These are phyloP conservation scores for Acer saccharum DNA, from an alignment of 345 rosid genomes.

Conservation along the genomic window DNA sequence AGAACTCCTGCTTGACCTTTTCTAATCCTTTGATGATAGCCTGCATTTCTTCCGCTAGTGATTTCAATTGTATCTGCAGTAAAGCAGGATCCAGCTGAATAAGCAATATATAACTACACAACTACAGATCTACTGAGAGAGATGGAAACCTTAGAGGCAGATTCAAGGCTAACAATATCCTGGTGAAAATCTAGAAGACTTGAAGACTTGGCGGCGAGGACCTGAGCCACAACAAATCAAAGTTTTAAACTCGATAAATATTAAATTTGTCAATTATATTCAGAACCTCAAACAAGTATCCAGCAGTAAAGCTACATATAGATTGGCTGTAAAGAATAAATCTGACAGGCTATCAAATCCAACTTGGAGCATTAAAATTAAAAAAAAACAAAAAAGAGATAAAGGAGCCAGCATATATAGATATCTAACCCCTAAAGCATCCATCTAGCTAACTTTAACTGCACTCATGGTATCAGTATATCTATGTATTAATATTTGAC, in stretches of 20 bases:
- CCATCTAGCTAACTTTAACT: slow-evolving; percentile 1
- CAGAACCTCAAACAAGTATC: neutral
- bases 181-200: slow-evolving; percentile 77
- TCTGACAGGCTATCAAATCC: neutral
- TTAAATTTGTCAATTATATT: neutral
- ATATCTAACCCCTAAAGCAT: neutral
- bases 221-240: slow-evolving; percentile 44
- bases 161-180: slow-evolving; percentile 85
- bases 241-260: slow-evolving; percentile 8
- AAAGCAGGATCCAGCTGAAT: slow-evolving; percentile 21
- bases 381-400: neutral
- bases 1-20: slow-evolving; percentile 86
- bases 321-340: slow-evolving; percentile 3
- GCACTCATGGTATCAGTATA: neutral
- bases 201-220: slow-evolving; percentile 75
- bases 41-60: slow-evolving; percentile 98
- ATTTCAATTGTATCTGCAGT: slow-evolving; percentile 91
- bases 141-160: slow-evolving; percentile 75
- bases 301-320: slow-evolving; percentile 7
- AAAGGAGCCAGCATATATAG: neutral
- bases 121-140: slow-evolving; percentile 17
- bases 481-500: neutral
- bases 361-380: neutral
- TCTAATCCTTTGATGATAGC: slow-evolving; percentile 95
- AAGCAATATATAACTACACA: slow-evolving; percentile 12